Base-by-base conservation (phyloP, 2,329 filamentous ascomycete species). In the Monilinia polystroma region DNA sequence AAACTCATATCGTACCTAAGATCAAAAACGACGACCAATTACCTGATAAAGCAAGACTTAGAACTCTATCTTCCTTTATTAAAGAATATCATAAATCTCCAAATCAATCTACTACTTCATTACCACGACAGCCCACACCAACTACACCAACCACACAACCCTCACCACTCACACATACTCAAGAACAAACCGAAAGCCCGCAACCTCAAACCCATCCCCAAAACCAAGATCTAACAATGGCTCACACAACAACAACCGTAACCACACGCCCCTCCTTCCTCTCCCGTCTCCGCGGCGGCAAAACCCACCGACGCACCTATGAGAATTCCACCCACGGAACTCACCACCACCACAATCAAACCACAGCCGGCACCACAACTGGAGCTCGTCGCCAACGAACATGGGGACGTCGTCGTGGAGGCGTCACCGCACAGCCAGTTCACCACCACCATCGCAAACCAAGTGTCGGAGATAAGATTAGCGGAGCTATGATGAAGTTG, bases 401-500 rank as follows among this genome's bases (percentile, higher is more conserved):
- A 5, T 49, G 43, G 63, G 32, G 63, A 1, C 43, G 63, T 23
- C 53, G 63, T n/a, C 43, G 43, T n/a, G 38, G 38, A 0, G 35
- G 51, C 20, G 32, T 11, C 10, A 26, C 51, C 10, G n/a, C 43
- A 4, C 54, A 59, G 5, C 54, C 53, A 0, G 29, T 35, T 3
- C 55, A 62, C 7, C 56, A 66, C 10, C 55, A 66, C 4, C 56
- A 53, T 26, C 55, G 45, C 23, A 62, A 52, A n/a, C 47, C 43
- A 1, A 53, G 57, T 4, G 80, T 93, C 71, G 89, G 89, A 57
- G 91, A 94, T 80, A 94, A 93, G 79, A 83, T 94, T 72, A 88
- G 85, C 60, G 91, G 91, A 23, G 90, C 90, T 0, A 80, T 94
- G 77, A 82, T 91, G 80, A 91, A 85, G 80, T 78, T 94, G 70